Percentiles rank a stretch among this genome's conserved stretches.
Conservation (phyloP, 495 filamentous ascomycete genomes). For the Venustampulla echinocandica region DNA sequence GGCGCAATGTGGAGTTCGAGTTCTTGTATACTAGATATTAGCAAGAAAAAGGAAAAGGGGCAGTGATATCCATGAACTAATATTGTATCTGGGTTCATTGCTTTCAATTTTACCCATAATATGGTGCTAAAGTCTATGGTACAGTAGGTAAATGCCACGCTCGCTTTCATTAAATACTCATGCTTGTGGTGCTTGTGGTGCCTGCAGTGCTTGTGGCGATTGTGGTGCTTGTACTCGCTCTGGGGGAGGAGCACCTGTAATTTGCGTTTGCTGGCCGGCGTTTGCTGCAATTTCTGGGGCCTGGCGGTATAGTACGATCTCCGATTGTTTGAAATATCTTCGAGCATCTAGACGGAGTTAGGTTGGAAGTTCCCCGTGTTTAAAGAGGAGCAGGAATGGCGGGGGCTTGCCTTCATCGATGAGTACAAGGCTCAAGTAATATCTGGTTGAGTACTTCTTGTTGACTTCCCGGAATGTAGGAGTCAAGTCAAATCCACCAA, state of each 20-base stretch:
- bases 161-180: too few relatives aligned
- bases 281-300: slow-evolving; percentile 55
- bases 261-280: slow-evolving; percentile 25
- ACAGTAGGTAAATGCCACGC: slow-evolving; percentile 8
- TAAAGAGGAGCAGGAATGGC: neutral
- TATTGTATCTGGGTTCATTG: slow-evolving; percentile 3
- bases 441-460: slow-evolving; percentile 98
- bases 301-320: slow-evolving; percentile 96
- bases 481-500: slow-evolving; percentile 95
- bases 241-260: slow-evolving; percentile 23
- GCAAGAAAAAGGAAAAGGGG: neutral
- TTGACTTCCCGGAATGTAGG: slow-evolving; percentile 99
- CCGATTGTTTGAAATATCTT: slow-evolving; percentile 98
- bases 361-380: neutral
- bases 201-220: neutral
- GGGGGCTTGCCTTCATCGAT: slow-evolving; percentile 75
- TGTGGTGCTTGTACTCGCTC: slow-evolving; percentile 16
- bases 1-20: slow-evolving; percentile 13
- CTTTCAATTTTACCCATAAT: neutral
- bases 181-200: slow-evolving; percentile 6
- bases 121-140: slow-evolving; percentile 11
- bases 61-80: slow-evolving; percentile 4
- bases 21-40: slow-evolving; percentile 4
- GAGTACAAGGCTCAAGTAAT: slow-evolving; percentile 92
- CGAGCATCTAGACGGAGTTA: slow-evolving; percentile 61